Conservation (phyloP, 768 basidiomycete species). For the Mrakia blollopis region DNA sequence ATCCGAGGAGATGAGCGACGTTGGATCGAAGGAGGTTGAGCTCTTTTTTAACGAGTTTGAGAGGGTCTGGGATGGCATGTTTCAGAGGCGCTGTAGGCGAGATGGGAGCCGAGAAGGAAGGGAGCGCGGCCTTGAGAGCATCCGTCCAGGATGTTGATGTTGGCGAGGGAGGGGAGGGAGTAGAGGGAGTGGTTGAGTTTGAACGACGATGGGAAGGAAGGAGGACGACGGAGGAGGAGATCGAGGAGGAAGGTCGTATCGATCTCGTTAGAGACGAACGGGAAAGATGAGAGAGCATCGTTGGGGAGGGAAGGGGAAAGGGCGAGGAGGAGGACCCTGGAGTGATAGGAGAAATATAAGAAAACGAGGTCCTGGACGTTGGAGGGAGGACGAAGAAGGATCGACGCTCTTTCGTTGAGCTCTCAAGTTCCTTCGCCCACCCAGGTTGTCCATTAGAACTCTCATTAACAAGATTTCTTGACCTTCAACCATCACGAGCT, state of each 20-base stretch:
- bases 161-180: not conserved
- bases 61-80: slow-evolving; percentile 50
- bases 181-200: slow-evolving; percentile 4
- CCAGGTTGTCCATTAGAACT: too few relatives aligned
- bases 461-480: not conserved
- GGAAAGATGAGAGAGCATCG: not conserved
- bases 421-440: too few relatives aligned
- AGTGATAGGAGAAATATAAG: not conserved
- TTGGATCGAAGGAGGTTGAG: slow-evolving; percentile 64
- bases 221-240: not conserved
- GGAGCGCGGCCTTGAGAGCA: slow-evolving; percentile 8
- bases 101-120: not conserved
- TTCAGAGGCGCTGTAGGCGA: slow-evolving; percentile 39
- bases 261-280: not conserved
- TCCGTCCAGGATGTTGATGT: slow-evolving; percentile 4
- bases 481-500: not conserved
- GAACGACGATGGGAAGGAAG: not conserved
- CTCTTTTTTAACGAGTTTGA: slow-evolving; percentile 65
- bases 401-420: too few relatives aligned
- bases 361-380: too few relatives aligned
- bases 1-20: slow-evolving; percentile 72
- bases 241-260: not conserved
- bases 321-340: not conserved
- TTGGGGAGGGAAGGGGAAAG: not conserved
- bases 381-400: too few relatives aligned